Evolutionary conservation across 192 early-diverging fungal species (phyloP).

Genomic region (Glomus cerebriforme): DNA sequence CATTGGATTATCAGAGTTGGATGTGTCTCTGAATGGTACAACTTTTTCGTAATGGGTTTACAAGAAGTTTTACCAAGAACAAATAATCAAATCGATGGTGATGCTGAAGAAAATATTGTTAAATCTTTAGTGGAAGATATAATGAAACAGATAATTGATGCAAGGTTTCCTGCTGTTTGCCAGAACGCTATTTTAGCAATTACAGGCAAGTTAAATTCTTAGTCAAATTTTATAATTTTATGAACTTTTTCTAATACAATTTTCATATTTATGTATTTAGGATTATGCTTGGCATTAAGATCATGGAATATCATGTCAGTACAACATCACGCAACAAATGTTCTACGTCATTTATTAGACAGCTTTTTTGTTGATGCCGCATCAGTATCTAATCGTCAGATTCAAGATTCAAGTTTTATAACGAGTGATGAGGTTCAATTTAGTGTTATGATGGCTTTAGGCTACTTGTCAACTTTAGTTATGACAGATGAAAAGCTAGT

Average conservation of each 20-base stretch:
- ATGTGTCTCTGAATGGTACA: conserved; percentile 45
- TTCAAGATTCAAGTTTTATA: conserved; percentile 17
- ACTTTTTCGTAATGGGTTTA: conserved; percentile 46
- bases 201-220: conserved; percentile 31
- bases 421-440: conserved; percentile 50
- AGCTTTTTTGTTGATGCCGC: conserved; percentile 35
- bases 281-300: conserved; percentile 10
- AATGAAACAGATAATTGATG: conserved; percentile 39
- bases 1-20: conserved; percentile 52
- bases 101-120: conserved; percentile 36
- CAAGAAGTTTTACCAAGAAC: conserved; percentile 22
- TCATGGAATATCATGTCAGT: not conserved
- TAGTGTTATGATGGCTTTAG: conserved; percentile 40
- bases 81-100: conserved; percentile 16
- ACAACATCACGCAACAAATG: conserved; percentile 14
- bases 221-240: not conserved
- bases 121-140: conserved; percentile 41
- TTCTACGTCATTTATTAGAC: conserved; percentile 38
- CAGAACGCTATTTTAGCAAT: conserved; percentile 46
- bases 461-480: conserved; percentile 40
- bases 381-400: conserved; percentile 32
- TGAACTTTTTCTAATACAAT: not conserved
- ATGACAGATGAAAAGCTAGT: conserved; percentile 46
- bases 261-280: not conserved
- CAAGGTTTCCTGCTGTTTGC: conserved; percentile 40